Percentiles rank a stretch among this genome's conserved stretches.
Evolutionary conservation across 2,329 filamentous ascomycete genomes (phyloP).

Genomic region (Ilyonectria sp.): DNA sequence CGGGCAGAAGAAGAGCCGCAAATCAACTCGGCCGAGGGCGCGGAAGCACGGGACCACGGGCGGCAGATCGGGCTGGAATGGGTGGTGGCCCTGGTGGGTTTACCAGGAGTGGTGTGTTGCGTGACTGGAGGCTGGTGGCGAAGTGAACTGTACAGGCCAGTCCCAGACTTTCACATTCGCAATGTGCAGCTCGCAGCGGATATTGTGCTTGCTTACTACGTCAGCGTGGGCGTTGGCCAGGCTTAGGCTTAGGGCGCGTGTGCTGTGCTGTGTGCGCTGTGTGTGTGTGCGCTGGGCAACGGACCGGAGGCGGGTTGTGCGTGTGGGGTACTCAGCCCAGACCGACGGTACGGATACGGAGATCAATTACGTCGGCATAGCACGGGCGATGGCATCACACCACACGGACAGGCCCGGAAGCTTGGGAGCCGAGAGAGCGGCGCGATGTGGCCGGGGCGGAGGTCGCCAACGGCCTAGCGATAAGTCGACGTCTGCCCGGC

Average conservation of each 20-base stretch:
- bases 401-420: conserved; percentile 38
- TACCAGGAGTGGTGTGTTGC: conserved; percentile 10
- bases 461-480: not conserved
- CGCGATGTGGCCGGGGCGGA: conserved; percentile 19
- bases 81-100: conserved; percentile 6
- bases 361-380: not conserved
- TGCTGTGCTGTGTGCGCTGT: not conserved
- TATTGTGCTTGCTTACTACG: conserved; percentile 5
- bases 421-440: conserved; percentile 29
- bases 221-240: conserved; percentile 4
- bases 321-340: conserved; percentile 30
- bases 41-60: conserved; percentile 27
- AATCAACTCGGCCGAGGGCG: conserved; percentile 22
- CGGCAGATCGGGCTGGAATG: conserved; percentile 24
- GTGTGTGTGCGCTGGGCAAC: conserved; percentile 13
- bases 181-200: not conserved
- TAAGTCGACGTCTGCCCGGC: conserved; percentile 10
- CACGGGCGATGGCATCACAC: conserved; percentile 39
- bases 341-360: not conserved
- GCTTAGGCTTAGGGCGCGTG: conserved; percentile 3
- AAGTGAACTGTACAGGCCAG: conserved; percentile 20
- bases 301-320: conserved; percentile 38
- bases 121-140: conserved; percentile 4
- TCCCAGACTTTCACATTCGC: conserved; percentile 28
- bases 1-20: conserved; percentile 32